Evolutionary conservation across 2,329 filamentous ascomycete genomes (phyloP).

Genomic region (Colletotrichum theobromicola): DNA sequence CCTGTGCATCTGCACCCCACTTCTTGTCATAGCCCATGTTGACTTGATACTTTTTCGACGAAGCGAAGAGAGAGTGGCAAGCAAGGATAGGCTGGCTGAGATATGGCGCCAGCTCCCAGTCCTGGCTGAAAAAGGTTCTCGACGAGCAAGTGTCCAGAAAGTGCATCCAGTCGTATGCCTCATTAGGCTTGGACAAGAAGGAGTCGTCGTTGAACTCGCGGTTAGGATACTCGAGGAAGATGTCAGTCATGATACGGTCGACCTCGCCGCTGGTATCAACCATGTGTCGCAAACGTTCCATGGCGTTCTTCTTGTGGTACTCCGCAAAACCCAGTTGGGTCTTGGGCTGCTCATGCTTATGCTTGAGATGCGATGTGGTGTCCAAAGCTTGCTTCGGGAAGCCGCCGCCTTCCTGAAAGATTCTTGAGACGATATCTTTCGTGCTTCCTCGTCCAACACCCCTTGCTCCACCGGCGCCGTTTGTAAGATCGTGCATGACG

Average conservation of each 20-base stretch:
- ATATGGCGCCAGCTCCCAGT: conserved; percentile 92
- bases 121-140: conserved; percentile 80
- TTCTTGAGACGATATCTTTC: conserved; percentile 77
- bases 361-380: conserved; percentile 36
- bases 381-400: conserved; percentile 66
- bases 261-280: conserved; percentile 80
- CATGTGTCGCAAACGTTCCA: conserved; percentile 76
- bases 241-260: conserved; percentile 80
- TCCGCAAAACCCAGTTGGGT: conserved; percentile 74
- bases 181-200: conserved; percentile 84
- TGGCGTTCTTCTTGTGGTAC: conserved; percentile 72
- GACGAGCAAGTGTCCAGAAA: conserved; percentile 88
- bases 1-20: conserved; percentile 51
- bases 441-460: conserved; percentile 74
- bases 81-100: conserved; percentile 85
- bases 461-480: conserved; percentile 74
- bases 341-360: conserved; percentile 57
- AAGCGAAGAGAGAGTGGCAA: conserved; percentile 90
- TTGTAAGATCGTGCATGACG: conserved; percentile 69
- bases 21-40: conserved; percentile 47
- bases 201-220: conserved; percentile 94
- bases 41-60: conserved; percentile 59
- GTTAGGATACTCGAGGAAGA: conserved; percentile 85
- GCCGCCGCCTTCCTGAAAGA: conserved; percentile 80
- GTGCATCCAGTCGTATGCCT: conserved; percentile 92